A percentile compares a stretch with the other conserved stretches of the same genome.
Evolutionary conservation across 257 asterid genomes (phyloP).

Genomic region (Primulina tabacum): DNA sequence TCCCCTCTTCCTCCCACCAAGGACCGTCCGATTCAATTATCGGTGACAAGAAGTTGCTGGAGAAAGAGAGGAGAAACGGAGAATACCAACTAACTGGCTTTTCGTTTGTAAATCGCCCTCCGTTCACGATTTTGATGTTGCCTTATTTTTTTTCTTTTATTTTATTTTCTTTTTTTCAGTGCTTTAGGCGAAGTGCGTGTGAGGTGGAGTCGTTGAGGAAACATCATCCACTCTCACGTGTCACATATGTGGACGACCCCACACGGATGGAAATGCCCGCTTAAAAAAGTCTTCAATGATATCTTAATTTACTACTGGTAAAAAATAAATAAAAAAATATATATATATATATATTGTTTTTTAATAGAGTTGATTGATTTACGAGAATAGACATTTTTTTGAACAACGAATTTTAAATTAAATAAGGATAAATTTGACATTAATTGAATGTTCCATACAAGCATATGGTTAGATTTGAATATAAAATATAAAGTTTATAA

Average conservation of each 20-base stretch:
- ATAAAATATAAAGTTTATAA: too few relatives aligned
- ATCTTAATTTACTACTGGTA: too few relatives aligned
- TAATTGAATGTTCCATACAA: too few relatives aligned
- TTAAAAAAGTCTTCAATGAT: too few relatives aligned
- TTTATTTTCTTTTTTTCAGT: background rate
- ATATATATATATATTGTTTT: too few relatives aligned
- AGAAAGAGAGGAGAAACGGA: slow-evolving; percentile 16
- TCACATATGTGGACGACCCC: background rate
- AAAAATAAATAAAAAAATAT: too few relatives aligned
- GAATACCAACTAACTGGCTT: slow-evolving; percentile 24
- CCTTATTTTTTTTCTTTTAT: background rate
- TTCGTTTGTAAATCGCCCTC: slow-evolving; percentile 28
- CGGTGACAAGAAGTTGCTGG: slow-evolving; percentile 25
- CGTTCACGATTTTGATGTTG: background rate
- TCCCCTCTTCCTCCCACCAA: slow-evolving; percentile 34
- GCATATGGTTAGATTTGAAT: too few relatives aligned
- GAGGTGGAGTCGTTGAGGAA: slow-evolving; percentile 4
- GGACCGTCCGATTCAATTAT: slow-evolving; percentile 32
- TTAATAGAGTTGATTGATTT: too few relatives aligned
- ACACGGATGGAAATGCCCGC: too few relatives aligned
- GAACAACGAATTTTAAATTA: too few relatives aligned
- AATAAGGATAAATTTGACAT: too few relatives aligned
- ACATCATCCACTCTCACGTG: background rate
- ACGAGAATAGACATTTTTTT: too few relatives aligned
- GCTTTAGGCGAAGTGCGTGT: background rate